Percentiles rank a stretch among this genome's conserved stretches.
Evolutionary conservation across 2,329 filamentous ascomycete genomes (phyloP).

Genomic region (Lecanicillium sp.): DNA sequence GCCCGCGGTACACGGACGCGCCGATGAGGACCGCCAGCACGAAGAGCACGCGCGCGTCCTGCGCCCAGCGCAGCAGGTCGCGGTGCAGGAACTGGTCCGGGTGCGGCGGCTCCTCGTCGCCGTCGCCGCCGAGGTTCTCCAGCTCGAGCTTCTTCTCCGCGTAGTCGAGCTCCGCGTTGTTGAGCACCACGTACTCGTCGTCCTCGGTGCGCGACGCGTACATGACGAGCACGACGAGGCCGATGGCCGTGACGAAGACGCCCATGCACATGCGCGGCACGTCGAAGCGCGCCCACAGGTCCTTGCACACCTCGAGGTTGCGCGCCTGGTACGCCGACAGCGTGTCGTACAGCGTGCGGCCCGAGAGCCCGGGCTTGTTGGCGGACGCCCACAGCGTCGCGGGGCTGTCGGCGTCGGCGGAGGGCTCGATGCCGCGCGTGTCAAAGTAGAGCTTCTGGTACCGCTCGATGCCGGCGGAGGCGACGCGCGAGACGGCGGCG

Average conservation of each 20-base stretch:
- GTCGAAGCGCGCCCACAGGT: constrained; percentile 89
- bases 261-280: constrained; percentile 78
- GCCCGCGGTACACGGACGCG: constrained; percentile 27
- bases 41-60: constrained; percentile 29
- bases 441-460: constrained; percentile 81
- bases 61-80: constrained; percentile 30
- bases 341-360: constrained; percentile 43
- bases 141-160: constrained; percentile 47
- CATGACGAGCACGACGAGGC: constrained; percentile 62
- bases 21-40: constrained; percentile 24
- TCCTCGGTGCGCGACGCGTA: constrained; percentile 60
- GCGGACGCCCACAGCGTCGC: constrained; percentile 43
- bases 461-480: constrained; percentile 78
- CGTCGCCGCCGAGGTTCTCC: constrained; percentile 40
- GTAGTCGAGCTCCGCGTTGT: constrained; percentile 52
- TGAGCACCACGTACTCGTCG: constrained; percentile 47
- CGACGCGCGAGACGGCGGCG: constrained; percentile 67
- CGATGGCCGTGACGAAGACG: constrained; percentile 61
- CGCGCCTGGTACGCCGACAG: constrained; percentile 71
- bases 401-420: constrained; percentile 36
- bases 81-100: constrained; percentile 31
- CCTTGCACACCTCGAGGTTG: constrained; percentile 73
- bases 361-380: constrained; percentile 33
- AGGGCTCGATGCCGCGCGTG: constrained; percentile 62
- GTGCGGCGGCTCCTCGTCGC: constrained; percentile 36